phyloP scores from a whole-genome alignment of 305 asterid genomes.

The Fraxinus velutina region DNA sequence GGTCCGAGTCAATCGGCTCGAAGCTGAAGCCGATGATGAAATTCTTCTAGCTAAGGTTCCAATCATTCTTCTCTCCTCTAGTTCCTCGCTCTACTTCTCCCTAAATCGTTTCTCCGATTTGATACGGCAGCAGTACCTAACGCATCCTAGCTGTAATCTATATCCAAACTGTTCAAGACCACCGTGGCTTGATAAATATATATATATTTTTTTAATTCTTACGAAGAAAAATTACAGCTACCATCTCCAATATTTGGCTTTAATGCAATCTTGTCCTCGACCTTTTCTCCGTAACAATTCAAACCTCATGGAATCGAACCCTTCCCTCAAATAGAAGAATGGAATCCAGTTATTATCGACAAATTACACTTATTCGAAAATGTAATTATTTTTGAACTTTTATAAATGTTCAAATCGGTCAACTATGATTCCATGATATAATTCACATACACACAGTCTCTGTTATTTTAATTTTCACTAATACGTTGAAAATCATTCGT shows the following conservation, averaged over 20 bases:
- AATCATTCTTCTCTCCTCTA: slow-evolving; percentile 31
- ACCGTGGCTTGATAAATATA: not conserved
- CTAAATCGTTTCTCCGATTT: not conserved
- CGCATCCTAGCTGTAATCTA: not conserved
- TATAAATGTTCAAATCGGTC: too few species aligned
- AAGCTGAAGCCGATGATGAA: slow-evolving; percentile 36
- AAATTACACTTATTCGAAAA: not conserved
- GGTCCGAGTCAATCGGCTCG: slow-evolving; percentile 29
- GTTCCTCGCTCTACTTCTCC: slow-evolving; percentile 4
- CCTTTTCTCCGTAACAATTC: not conserved
- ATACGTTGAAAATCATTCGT: not conserved
- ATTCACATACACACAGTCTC: not conserved
- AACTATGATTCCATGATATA: not conserved
- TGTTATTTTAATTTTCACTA: not conserved
- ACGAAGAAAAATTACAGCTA: not conserved
- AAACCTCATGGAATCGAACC: not conserved
- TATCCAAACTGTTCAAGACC: not conserved
- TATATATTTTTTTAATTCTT: not conserved
- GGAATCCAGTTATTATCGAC: not conserved
- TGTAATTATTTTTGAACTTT: not conserved
- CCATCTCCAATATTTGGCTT: not conserved
- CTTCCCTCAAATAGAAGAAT: not conserved
- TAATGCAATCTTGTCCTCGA: not conserved
- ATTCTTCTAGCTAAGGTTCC: slow-evolving; percentile 28
- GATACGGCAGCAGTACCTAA: slow-evolving; percentile 15